Conservation (phyloP, 1,139 yeast genomes). For the Yamadazyma buinensis region DNA sequence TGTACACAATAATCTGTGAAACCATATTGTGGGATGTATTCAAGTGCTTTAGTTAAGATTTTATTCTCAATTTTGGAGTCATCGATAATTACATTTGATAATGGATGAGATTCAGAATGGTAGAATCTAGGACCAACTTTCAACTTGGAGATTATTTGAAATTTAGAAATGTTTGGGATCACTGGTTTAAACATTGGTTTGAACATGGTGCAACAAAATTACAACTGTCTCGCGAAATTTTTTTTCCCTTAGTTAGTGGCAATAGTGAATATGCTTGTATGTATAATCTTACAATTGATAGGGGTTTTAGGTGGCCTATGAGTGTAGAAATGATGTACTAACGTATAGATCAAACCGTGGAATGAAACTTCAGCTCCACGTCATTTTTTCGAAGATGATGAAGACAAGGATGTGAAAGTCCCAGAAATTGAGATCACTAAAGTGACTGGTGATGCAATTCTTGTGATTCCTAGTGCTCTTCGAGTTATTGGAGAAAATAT, state of each 20-base stretch:
- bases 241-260: too few relatives aligned
- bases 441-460: conserved; percentile 12
- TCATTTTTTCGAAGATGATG: conserved; percentile 49
- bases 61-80: conserved; percentile 28
- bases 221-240: too few relatives aligned
- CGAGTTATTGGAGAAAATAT: conserved; percentile 21
- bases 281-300: conserved; percentile 5
- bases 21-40: conserved; percentile 65
- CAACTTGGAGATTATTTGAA: too few relatives aligned
- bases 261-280: conserved; percentile 15
- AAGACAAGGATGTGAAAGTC: conserved; percentile 18
- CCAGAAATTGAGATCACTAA: conserved; percentile 13
- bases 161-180: too few relatives aligned
- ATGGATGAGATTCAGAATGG: conserved; percentile 36
- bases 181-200: too few relatives aligned
- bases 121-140: conserved; percentile 17
- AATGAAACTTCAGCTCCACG: conserved; percentile 50
- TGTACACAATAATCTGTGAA: conserved; percentile 61
- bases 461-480: conserved; percentile 29
- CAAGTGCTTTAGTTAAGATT: conserved; percentile 34
- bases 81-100: conserved; percentile 30
- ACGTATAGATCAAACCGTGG: conserved; percentile 51
- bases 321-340: conserved; percentile 9
- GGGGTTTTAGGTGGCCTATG: background rate
- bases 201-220: too few relatives aligned